These are phyloP conservation scores for Closterium sp. DNA, from an alignment of 139 green algal species.

Conservation along the genomic window DNA sequence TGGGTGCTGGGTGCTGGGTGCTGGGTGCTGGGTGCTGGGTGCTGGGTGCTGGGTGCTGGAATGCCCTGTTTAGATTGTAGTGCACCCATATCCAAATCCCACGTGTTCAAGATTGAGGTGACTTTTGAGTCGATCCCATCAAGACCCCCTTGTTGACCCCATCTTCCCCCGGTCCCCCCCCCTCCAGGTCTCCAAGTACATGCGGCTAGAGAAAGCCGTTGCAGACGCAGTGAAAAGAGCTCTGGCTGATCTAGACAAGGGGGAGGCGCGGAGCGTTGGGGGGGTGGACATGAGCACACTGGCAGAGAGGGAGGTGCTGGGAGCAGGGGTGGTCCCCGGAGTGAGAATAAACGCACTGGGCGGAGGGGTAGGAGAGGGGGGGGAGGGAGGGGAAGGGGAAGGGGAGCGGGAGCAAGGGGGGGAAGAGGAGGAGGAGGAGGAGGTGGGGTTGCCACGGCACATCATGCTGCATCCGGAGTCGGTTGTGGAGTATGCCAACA, in stretches of 20 bases:
- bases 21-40: too few species aligned
- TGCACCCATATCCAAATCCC: too few species aligned
- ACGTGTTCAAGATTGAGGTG: too few species aligned
- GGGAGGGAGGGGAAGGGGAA: too few species aligned
- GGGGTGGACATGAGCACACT: background rate
- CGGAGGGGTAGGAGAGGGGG: background rate
- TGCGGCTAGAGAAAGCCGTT: background rate
- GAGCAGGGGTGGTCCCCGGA: too few species aligned
- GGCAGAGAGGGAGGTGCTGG: background rate
- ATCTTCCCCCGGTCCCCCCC: too few species aligned
- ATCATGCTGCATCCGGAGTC: background rate
- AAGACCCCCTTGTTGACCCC: too few species aligned
- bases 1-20: too few species aligned
- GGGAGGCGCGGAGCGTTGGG: background rate
- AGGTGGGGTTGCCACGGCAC: background rate
- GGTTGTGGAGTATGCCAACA: background rate
- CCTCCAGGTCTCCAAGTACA: background rate
- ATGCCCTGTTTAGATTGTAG: too few species aligned
- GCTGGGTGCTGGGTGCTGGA: too few species aligned
- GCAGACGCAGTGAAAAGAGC: background rate
- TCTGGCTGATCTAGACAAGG: background rate
- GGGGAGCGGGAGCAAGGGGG: background rate
- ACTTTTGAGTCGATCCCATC: too few species aligned
- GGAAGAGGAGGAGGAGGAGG: background rate
- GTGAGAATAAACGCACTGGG: background rate